phyloP scores from a whole-genome alignment of 768 basidiomycete species.

The Dendrothele bispora region DNA sequence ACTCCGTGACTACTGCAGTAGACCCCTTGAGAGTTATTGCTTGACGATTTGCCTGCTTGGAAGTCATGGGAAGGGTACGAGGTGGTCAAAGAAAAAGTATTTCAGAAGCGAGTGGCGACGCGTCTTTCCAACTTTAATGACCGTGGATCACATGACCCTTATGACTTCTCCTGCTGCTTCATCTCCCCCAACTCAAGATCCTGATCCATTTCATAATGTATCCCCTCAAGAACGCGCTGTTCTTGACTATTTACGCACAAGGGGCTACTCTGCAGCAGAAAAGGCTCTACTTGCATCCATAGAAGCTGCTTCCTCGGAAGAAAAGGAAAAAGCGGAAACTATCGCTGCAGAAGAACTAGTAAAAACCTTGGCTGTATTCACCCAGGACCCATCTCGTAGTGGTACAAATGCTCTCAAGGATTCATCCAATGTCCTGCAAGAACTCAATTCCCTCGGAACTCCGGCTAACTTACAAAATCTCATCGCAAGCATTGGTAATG shows the following conservation, averaged over 20 bases:
- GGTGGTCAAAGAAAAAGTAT: not conserved
- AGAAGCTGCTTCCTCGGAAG: conserved; percentile 41
- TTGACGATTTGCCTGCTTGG: conserved; percentile 58
- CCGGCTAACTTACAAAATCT: conserved; percentile 73
- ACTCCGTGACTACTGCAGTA: conserved; percentile 91
- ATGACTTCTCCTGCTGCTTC: conserved; percentile 41
- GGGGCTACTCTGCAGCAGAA: conserved; percentile 49
- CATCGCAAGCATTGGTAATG: conserved; percentile 73
- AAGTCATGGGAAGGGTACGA: not conserved
- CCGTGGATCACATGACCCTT: conserved; percentile 1
- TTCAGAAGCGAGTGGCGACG: conserved; percentile 1
- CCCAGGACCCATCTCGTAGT: conserved; percentile 64
- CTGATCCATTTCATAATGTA: conserved; percentile 30
- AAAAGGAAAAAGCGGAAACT: conserved; percentile 42
- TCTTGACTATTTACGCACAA: conserved; percentile 48
- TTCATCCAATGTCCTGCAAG: conserved; percentile 61
- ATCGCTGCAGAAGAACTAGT: conserved; percentile 45
- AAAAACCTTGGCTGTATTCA: conserved; percentile 62
- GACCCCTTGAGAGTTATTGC: conserved; percentile 96
- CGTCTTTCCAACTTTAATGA: not conserved
- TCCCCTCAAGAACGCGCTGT: conserved; percentile 43
- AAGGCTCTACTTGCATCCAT: conserved; percentile 47
- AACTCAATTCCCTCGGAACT: conserved; percentile 67
- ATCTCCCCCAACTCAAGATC: conserved; percentile 42
- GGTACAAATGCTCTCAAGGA: conserved; percentile 76